These are phyloP conservation scores for Heterobasidion parviporum DNA, from an alignment of 1,284 basidiomycete genomes.

Conservation along the genomic window DNA sequence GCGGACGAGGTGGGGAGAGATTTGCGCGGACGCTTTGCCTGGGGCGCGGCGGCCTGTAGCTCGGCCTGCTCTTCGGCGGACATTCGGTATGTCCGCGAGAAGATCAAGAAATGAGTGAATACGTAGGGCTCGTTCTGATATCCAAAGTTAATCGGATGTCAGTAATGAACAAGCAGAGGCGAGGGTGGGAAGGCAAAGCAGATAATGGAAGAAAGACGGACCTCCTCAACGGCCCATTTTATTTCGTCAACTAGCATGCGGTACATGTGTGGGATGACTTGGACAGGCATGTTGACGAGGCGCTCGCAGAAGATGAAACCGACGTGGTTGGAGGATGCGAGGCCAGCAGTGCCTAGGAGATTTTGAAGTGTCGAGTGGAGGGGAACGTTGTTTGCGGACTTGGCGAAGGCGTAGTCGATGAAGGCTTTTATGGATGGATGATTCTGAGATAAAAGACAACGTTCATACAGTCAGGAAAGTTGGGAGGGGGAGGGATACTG, in stretches of 20 bases:
- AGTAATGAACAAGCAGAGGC: background rate
- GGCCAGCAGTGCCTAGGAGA: conserved; percentile 36
- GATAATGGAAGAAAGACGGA: conserved; percentile 23
- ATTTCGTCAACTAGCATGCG: conserved; percentile 79
- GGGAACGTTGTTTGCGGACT: conserved; percentile 31
- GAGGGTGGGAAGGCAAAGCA: background rate
- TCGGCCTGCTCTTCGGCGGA: conserved; percentile 51
- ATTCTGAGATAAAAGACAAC: conserved; percentile 32
- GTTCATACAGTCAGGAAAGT: background rate
- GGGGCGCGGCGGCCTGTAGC: conserved; percentile 24
- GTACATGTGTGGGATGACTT: conserved; percentile 86
- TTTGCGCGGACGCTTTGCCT: conserved; percentile 28
- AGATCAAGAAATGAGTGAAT: conserved; percentile 65
- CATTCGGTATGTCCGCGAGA: conserved; percentile 70
- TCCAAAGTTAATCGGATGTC: background rate
- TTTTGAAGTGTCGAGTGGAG: conserved; percentile 45
- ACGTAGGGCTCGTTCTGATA: conserved; percentile 56
- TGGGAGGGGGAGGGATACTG: conserved; percentile 12
- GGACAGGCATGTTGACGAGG: conserved; percentile 88
- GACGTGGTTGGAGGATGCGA: conserved; percentile 40
- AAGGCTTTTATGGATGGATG: conserved; percentile 66
- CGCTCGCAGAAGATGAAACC: conserved; percentile 82
- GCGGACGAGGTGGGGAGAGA: conserved; percentile 20
- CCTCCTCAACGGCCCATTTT: conserved; percentile 57
- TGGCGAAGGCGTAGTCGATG: conserved; percentile 46